Evolutionary conservation across 2,329 filamentous ascomycete genomes (phyloP).

Genomic region (Pseudogymnoascus sp.): DNA sequence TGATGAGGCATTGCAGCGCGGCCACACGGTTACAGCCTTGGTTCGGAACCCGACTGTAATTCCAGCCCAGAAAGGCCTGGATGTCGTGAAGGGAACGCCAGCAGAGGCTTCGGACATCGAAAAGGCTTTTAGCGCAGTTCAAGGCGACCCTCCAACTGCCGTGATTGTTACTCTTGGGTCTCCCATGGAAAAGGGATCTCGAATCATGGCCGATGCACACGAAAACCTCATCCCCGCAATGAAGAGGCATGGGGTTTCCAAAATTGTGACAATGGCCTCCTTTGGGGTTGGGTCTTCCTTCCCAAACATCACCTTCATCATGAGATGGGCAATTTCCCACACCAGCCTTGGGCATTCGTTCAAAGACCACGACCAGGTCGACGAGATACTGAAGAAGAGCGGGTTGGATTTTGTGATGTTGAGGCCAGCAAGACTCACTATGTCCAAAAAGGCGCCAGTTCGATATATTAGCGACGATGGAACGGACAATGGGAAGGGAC

Average conservation of each 20-base stretch:
- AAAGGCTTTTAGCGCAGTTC: conserved; percentile 38
- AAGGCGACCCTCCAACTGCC: conserved; percentile 43
- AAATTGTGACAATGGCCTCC: conserved; percentile 43
- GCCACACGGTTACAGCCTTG: conserved; percentile 40
- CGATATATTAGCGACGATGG: conserved; percentile 13
- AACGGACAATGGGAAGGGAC: conserved; percentile 10
- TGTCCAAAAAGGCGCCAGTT: conserved; percentile 13
- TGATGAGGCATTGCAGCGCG: conserved; percentile 27
- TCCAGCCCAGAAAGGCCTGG: conserved; percentile 29
- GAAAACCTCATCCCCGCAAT: conserved; percentile 33
- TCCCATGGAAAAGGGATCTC: conserved; percentile 26
- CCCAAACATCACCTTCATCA: conserved; percentile 33
- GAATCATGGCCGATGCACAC: conserved; percentile 40
- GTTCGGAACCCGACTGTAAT: conserved; percentile 35
- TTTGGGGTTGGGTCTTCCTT: conserved; percentile 42
- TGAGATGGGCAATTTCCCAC: conserved; percentile 39
- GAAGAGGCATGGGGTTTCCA: conserved; percentile 30
- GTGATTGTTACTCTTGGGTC: conserved; percentile 31
- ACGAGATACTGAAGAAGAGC: conserved; percentile 17
- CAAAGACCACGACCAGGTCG: conserved; percentile 38
- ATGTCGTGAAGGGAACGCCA: conserved; percentile 34
- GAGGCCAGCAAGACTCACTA: conserved; percentile 16
- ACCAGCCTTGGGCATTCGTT: conserved; percentile 41
- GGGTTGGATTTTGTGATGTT: conserved; percentile 16
- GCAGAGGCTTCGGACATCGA: conserved; percentile 32